Conservation (phyloP, 371 early-diverging fungal species). For the Dichotomocladium elegans region DNA sequence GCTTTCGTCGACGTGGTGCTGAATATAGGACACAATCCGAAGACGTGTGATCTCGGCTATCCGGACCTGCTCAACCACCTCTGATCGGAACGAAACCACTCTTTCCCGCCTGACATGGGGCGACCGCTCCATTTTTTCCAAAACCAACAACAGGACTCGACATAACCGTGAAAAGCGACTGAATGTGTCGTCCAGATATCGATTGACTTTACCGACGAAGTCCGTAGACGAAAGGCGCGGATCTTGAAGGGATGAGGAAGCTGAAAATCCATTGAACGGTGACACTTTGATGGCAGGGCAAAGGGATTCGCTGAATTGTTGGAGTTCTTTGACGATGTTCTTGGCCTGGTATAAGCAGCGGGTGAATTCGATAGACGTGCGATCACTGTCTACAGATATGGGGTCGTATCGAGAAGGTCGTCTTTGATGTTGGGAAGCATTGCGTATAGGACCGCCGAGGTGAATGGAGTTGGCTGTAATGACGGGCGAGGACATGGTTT, state of each 20-base stretch:
- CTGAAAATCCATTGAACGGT: constrained; percentile 8
- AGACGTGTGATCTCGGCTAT: constrained; percentile 26
- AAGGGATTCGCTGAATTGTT: constrained; percentile 30
- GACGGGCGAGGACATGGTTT: neutral
- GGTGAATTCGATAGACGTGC: constrained; percentile 34
- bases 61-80: constrained; percentile 34
- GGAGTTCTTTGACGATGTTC: constrained; percentile 33
- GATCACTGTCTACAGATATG: constrained; percentile 13
- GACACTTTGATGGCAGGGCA: constrained; percentile 19
- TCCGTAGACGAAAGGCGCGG: constrained; percentile 11
- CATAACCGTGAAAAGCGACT: constrained; percentile 37
- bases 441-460: neutral
- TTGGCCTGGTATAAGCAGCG: constrained; percentile 47
- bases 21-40: constrained; percentile 19
- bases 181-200: constrained; percentile 35
- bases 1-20: constrained; percentile 13
- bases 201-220: constrained; percentile 25
- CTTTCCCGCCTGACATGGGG: constrained; percentile 24
- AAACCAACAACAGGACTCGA: constrained; percentile 24
- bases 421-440: too few relatives aligned
- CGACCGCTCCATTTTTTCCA: constrained; percentile 28
- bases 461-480: neutral
- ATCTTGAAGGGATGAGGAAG: constrained; percentile 13
- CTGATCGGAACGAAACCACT: constrained; percentile 33
- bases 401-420: neutral